phyloP scores from a whole-genome alignment of 1,284 basidiomycete species.

The Austropuccinia psidii region DNA sequence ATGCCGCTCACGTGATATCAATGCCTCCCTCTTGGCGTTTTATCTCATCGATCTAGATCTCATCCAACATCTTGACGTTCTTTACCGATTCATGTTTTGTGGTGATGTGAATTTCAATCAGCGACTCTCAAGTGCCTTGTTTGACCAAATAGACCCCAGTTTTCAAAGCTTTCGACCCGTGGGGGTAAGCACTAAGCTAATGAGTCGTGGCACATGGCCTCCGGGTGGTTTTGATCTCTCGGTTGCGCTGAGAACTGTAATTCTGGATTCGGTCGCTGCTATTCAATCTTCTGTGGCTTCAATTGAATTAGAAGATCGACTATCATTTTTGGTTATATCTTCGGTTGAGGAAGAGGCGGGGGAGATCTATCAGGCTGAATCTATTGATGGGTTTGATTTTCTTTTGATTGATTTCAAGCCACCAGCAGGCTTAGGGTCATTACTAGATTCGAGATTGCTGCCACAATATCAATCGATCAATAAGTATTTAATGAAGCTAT shows the following conservation, averaged over 20 bases:
- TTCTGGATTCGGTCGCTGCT: slow-evolving; percentile 25
- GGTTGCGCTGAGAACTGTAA: slow-evolving; percentile 25
- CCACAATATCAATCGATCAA: slow-evolving; percentile 18
- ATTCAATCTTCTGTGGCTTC: background rate
- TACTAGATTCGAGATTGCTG: background rate
- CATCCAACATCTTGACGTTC: slow-evolving; percentile 28
- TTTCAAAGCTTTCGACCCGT: background rate
- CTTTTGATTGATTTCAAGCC: slow-evolving; percentile 32
- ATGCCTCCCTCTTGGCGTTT: slow-evolving; percentile 24
- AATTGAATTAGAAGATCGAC: slow-evolving; percentile 16
- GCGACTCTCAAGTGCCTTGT: slow-evolving; percentile 12
- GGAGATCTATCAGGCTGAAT: background rate
- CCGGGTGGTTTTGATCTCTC: slow-evolving; percentile 31
- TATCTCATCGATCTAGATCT: slow-evolving; percentile 31
- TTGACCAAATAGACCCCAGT: background rate
- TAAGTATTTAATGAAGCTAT: slow-evolving; percentile 30
- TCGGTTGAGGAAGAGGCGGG: background rate
- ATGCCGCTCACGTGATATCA: slow-evolving; percentile 12
- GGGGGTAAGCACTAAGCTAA: slow-evolving; percentile 14
- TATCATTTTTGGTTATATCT: slow-evolving; percentile 23
- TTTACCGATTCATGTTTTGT: slow-evolving; percentile 29
- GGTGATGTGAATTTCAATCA: slow-evolving; percentile 16
- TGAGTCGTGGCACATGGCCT: slow-evolving; percentile 14
- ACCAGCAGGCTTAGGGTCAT: slow-evolving; percentile 5
- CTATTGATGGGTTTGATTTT: slow-evolving; percentile 28